These are phyloP conservation scores for Arthroderma sp. DNA, from an alignment of 2,329 filamentous ascomycete genomes.

Conservation along the genomic window DNA sequence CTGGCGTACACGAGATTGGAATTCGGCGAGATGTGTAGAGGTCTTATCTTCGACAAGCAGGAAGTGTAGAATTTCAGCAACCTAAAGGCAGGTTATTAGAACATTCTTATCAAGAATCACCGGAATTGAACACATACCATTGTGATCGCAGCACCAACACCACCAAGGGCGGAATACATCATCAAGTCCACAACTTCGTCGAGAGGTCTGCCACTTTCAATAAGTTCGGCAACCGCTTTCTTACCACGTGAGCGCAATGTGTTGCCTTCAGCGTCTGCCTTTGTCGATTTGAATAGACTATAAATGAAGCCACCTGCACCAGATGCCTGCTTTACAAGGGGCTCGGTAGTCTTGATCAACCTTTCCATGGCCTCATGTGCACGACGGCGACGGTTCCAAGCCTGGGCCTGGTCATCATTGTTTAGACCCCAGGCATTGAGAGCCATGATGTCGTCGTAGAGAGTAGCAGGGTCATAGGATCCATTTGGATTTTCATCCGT, in stretches of 20 bases:
- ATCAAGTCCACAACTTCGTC: not conserved
- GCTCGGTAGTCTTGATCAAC: constrained; percentile 27
- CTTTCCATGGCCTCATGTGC: constrained; percentile 28
- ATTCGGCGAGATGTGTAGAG: not conserved
- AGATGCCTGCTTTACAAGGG: constrained; percentile 28
- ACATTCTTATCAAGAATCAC: too few species aligned
- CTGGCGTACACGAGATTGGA: too few species aligned
- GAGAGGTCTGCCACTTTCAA: not conserved
- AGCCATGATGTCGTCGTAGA: constrained; percentile 36
- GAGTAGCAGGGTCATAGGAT: constrained; percentile 39
- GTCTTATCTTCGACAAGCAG: too few species aligned
- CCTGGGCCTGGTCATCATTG: constrained; percentile 35
- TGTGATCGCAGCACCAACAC: too few species aligned
- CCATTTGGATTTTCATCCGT: constrained; percentile 15
- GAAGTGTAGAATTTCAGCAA: too few species aligned
- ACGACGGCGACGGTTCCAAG: constrained; percentile 33
- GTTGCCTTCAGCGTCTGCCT: constrained; percentile 26
- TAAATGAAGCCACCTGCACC: constrained; percentile 16
- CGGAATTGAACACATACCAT: too few species aligned
- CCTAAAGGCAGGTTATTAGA: too few species aligned
- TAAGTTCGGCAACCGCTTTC: constrained; percentile 35
- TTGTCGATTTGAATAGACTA: constrained; percentile 18
- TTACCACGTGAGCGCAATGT: constrained; percentile 42
- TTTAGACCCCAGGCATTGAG: constrained; percentile 35
- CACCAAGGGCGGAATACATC: too few species aligned